These are phyloP conservation scores for Penicillium turbatum DNA, from an alignment of 495 filamentous ascomycete genomes.

Conservation along the genomic window DNA sequence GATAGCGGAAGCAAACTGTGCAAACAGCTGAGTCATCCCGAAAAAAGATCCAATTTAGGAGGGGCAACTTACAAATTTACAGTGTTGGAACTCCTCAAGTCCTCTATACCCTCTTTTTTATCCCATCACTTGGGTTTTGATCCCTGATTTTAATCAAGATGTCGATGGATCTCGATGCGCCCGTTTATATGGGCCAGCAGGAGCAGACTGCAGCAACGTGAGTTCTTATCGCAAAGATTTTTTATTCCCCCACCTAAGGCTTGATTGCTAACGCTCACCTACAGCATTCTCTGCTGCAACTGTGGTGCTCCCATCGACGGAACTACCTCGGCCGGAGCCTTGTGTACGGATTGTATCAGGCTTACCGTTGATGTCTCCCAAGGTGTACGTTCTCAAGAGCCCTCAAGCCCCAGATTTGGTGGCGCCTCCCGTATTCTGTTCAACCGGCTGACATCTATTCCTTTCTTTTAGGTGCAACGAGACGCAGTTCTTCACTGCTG, in stretches of 20 bases:
- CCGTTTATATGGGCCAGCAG: slow-evolving; percentile 51
- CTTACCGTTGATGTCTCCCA: slow-evolving; percentile 89
- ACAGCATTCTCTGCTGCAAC: slow-evolving; percentile 88
- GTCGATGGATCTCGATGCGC: slow-evolving; percentile 69
- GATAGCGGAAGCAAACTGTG: slow-evolving; percentile 23
- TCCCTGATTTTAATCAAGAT: slow-evolving; percentile 33
- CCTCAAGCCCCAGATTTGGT: too few species aligned
- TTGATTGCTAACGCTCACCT: background rate
- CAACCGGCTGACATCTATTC: background rate
- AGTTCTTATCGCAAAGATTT: slow-evolving; percentile 26
- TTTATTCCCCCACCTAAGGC: background rate
- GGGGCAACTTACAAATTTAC: slow-evolving; percentile 30
- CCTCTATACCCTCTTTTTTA: slow-evolving; percentile 1
- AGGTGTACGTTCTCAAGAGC: slow-evolving; percentile 39
- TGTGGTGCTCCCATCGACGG: slow-evolving; percentile 93
- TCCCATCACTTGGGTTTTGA: slow-evolving; percentile 3
- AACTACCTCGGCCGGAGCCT: slow-evolving; percentile 76
- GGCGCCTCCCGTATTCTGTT: background rate
- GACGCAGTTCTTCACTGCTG: slow-evolving; percentile 81
- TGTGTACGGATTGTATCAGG: slow-evolving; percentile 92
- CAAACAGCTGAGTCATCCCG: slow-evolving; percentile 29
- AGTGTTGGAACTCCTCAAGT: slow-evolving; percentile 5
- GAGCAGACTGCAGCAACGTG: slow-evolving; percentile 58
- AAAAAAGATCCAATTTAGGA: slow-evolving; percentile 21
- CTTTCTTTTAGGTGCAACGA: slow-evolving; percentile 55